Conservation (phyloP, 2,329 filamentous ascomycete genomes). For the Penicillium corylophilum region DNA sequence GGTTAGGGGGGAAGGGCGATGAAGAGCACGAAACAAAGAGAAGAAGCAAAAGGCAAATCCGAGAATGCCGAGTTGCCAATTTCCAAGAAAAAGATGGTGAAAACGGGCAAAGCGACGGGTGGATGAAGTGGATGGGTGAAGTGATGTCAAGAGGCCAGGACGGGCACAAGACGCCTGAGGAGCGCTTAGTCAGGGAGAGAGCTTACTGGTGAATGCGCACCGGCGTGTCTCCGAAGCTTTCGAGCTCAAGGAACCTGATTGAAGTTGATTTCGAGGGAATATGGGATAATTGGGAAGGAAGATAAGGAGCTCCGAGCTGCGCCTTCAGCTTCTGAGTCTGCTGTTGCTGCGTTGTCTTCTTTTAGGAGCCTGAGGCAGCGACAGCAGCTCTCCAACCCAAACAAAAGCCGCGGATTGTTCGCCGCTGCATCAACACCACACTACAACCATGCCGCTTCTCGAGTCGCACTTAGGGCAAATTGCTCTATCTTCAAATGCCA, state of each 20-base stretch:
- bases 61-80: slow-evolving; percentile 10
- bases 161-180: slow-evolving; percentile 31
- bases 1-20: slow-evolving; percentile 24
- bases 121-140: slow-evolving; percentile 32
- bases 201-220: slow-evolving; percentile 23
- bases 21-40: slow-evolving; percentile 16
- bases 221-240: background rate
- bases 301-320: background rate
- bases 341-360: background rate
- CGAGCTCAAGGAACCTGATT: background rate
- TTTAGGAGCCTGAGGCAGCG: slow-evolving; percentile 17
- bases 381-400: background rate
- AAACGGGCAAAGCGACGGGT: slow-evolving; percentile 15
- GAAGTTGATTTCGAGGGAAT: background rate
- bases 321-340: background rate
- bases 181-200: slow-evolving; percentile 36
- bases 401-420: background rate
- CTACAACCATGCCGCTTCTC: slow-evolving; percentile 63
- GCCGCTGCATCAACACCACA: background rate
- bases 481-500: slow-evolving; percentile 70
- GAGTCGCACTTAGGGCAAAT: slow-evolving; percentile 75
- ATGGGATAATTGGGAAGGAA: background rate
- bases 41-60: slow-evolving; percentile 13
- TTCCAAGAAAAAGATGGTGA: slow-evolving; percentile 17
- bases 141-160: slow-evolving; percentile 42